Evolutionary conservation across 257 asterid genomes (phyloP).

Genomic region (Linderniella brevidens): DNA sequence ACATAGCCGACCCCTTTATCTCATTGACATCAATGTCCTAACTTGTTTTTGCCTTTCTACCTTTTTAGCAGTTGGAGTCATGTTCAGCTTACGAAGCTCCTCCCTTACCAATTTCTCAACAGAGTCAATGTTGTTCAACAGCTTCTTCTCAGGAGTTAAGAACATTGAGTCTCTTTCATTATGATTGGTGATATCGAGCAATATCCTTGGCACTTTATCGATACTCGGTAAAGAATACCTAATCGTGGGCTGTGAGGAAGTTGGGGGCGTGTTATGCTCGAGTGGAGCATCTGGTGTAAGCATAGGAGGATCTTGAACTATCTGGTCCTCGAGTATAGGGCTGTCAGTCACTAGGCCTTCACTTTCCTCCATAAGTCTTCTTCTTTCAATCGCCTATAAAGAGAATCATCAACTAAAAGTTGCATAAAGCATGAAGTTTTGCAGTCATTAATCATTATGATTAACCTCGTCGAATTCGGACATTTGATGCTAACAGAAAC

Average conservation of each 20-base stretch:
- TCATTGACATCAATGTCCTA: conserved; percentile 48
- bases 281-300: conserved; percentile 29
- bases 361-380: conserved; percentile 30
- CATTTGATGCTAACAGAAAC: too few species aligned
- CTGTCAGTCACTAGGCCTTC: conserved; percentile 27
- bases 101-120: conserved; percentile 64
- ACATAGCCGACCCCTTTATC: conserved; percentile 15
- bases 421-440: background rate
- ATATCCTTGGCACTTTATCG: conserved; percentile 50
- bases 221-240: conserved; percentile 18
- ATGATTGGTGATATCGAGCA: conserved; percentile 35
- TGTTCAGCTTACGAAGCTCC: conserved; percentile 51
- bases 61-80: conserved; percentile 51
- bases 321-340: conserved; percentile 20
- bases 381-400: conserved; percentile 50
- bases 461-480: conserved; percentile 1
- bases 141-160: conserved; percentile 54
- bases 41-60: conserved; percentile 54
- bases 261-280: conserved; percentile 20
- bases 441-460: background rate
- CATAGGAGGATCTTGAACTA: conserved; percentile 14
- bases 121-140: conserved; percentile 37
- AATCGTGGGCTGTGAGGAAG: conserved; percentile 23
- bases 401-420: conserved; percentile 5
- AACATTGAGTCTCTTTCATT: conserved; percentile 15